phyloP scores from a whole-genome alignment of 768 basidiomycete genomes.

The Russula earlei region DNA sequence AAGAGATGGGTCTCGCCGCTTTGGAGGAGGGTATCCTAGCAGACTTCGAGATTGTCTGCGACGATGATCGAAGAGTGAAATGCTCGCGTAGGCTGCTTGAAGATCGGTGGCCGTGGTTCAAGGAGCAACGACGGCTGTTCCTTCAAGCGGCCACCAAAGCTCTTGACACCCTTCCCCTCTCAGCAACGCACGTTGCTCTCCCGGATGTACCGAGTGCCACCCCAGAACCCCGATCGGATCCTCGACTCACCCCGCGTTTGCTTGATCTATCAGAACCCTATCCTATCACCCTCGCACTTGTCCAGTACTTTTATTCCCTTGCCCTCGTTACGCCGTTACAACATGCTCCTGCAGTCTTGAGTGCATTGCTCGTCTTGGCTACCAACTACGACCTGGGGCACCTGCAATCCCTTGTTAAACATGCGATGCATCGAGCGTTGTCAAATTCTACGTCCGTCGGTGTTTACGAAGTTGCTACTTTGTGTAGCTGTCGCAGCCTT shows the following conservation, averaged over 20 bases:
- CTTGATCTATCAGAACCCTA: slow-evolving; percentile 84
- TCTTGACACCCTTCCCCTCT: slow-evolving; percentile 49
- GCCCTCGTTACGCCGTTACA: slow-evolving; percentile 85
- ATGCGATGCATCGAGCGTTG: slow-evolving; percentile 86
- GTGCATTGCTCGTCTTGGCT: slow-evolving; percentile 75
- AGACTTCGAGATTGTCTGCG: slow-evolving; percentile 89
- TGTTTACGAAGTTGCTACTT: slow-evolving; percentile 90
- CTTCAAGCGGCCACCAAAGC: slow-evolving; percentile 46
- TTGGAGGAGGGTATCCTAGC: slow-evolving; percentile 73
- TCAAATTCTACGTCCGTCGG: slow-evolving; percentile 81
- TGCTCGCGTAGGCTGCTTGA: slow-evolving; percentile 82
- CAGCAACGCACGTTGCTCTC: slow-evolving; percentile 51
- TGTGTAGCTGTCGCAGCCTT: slow-evolving; percentile 80
- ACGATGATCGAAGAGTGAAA: slow-evolving; percentile 74
- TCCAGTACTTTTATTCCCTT: slow-evolving; percentile 91
- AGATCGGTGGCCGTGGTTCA: slow-evolving; percentile 95
- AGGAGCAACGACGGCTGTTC: slow-evolving; percentile 53
- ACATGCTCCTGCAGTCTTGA: slow-evolving; percentile 81
- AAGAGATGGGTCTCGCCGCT: slow-evolving; percentile 75
- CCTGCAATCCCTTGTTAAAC: slow-evolving; percentile 73
- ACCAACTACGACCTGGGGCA: slow-evolving; percentile 75
- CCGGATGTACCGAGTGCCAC: slow-evolving; percentile 47
- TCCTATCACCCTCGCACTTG: slow-evolving; percentile 75
- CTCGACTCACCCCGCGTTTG: slow-evolving; percentile 68
- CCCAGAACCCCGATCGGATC: slow-evolving; percentile 54